phyloP scores from a whole-genome alignment of 176 grass and related monocot genomes.

The Bothriochloa decipiens region DNA sequence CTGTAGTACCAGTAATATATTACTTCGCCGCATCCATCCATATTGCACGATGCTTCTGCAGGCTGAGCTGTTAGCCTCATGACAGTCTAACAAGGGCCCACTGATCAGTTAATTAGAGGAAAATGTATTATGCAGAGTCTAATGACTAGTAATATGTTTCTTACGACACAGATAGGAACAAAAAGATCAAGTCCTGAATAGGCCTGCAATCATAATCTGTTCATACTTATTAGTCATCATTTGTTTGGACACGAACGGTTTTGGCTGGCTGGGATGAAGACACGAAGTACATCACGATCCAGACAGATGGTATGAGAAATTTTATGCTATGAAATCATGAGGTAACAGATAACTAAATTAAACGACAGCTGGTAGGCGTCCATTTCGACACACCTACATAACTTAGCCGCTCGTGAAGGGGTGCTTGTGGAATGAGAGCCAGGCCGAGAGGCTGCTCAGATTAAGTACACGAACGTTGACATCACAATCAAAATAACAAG shows the following conservation, averaged over 20 bases:
- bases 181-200: neutral
- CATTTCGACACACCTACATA: constrained; percentile 27
- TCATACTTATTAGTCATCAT: constrained; percentile 38
- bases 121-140: neutral
- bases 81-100: constrained; percentile 28
- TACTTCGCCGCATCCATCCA: constrained; percentile 7
- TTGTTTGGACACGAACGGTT: neutral
- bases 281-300: constrained; percentile 11
- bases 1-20: neutral
- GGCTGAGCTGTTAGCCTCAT: constrained; percentile 27
- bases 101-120: neutral
- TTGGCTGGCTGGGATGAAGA: constrained; percentile 29
- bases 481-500: constrained; percentile 31
- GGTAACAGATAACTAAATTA: neutral
- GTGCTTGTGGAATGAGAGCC: constrained; percentile 30
- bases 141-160: neutral
- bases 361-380: neutral
- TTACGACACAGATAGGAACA: constrained; percentile 20
- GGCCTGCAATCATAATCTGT: constrained; percentile 5
- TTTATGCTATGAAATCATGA: constrained; percentile 19
- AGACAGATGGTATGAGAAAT: neutral
- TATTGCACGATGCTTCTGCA: constrained; percentile 39
- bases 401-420: constrained; percentile 39
- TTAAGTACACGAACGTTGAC: constrained; percentile 41
- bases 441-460: constrained; percentile 5